Conservation (phyloP, 176 grass and related monocot genomes). For the Oryza rufipogon region DNA sequence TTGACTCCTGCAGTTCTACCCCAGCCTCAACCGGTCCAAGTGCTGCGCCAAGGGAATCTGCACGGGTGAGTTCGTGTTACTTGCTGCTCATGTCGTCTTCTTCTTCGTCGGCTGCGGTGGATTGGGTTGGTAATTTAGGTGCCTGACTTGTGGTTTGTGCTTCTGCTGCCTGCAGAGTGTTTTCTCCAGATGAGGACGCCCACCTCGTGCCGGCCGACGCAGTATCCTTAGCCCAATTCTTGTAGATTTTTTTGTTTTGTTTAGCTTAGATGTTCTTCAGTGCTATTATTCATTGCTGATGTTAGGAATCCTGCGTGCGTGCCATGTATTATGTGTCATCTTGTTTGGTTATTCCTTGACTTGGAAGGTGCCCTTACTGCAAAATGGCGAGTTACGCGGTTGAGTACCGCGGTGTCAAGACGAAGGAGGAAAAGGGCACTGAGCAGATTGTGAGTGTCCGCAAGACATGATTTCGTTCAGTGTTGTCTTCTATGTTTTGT, state of each 20-base stretch:
- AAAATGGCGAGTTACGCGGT: slow-evolving; percentile 82
- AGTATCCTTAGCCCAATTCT: slow-evolving; percentile 70
- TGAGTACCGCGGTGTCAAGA: slow-evolving; percentile 84
- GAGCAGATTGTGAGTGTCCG: slow-evolving; percentile 83
- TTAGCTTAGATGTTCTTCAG: background rate
- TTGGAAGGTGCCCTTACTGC: slow-evolving; percentile 84
- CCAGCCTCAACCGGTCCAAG: slow-evolving; percentile 85
- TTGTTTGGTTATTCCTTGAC: slow-evolving; percentile 47
- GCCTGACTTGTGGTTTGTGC: slow-evolving; percentile 1
- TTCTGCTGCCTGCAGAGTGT: slow-evolving; percentile 66
- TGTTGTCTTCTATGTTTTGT: background rate
- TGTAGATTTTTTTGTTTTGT: background rate
- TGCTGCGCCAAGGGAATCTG: slow-evolving; percentile 95
- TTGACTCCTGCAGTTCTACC: slow-evolving; percentile 62
- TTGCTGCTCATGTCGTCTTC: background rate
- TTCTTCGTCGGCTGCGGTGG: background rate
- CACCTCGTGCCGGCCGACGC: slow-evolving; percentile 58
- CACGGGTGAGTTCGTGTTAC: slow-evolving; percentile 56
- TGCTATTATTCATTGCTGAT: background rate
- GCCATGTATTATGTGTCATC: background rate
- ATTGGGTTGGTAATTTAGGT: background rate
- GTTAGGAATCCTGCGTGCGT: background rate
- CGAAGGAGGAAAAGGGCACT: slow-evolving; percentile 86
- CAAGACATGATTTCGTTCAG: background rate
- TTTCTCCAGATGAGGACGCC: slow-evolving; percentile 95